These are phyloP conservation scores for Russula olivacea DNA, from an alignment of 768 basidiomycete genomes.

Conservation along the genomic window DNA sequence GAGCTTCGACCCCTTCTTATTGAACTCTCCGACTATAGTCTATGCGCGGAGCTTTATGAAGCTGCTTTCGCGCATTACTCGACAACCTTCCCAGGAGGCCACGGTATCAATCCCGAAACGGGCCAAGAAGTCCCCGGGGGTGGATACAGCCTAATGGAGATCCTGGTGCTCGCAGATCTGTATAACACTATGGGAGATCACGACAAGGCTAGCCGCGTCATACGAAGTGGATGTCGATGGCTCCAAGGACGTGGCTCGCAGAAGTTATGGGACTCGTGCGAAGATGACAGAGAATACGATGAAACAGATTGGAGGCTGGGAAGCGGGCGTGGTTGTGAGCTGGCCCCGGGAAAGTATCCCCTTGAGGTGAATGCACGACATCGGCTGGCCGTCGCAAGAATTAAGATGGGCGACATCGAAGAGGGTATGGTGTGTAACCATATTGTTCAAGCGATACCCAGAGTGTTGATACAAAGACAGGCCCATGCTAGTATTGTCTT, in stretches of 20 bases:
- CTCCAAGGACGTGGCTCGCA: slow-evolving; percentile 75
- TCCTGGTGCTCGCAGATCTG: slow-evolving; percentile 83
- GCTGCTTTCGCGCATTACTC: slow-evolving; percentile 70
- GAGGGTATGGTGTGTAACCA: slow-evolving; percentile 66
- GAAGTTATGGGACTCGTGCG: slow-evolving; percentile 71
- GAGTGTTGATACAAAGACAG: slow-evolving; percentile 35
- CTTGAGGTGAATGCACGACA: slow-evolving; percentile 78
- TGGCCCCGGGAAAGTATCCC: slow-evolving; percentile 52
- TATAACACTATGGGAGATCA: slow-evolving; percentile 67
- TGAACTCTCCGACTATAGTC: slow-evolving; percentile 59
- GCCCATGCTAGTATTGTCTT: slow-evolving; percentile 71
- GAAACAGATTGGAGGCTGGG: slow-evolving; percentile 33
- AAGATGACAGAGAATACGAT: slow-evolving; percentile 90
- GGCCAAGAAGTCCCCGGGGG: slow-evolving; percentile 29
- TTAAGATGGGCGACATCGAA: slow-evolving; percentile 70
- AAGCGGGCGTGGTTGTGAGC: slow-evolving; percentile 35
- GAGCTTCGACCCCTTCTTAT: slow-evolving; percentile 75
- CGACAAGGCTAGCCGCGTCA: slow-evolving; percentile 58
- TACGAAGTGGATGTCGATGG: slow-evolving; percentile 81
- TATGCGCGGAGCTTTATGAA: slow-evolving; percentile 64
- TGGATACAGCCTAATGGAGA: slow-evolving; percentile 55
- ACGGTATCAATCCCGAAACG: slow-evolving; percentile 33
- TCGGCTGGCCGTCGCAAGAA: slow-evolving; percentile 73
- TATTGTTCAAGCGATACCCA: not conserved
- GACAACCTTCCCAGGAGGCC: slow-evolving; percentile 43